phyloP scores from a whole-genome alignment of 176 grass and related monocot species.

The Typha latifolia region DNA sequence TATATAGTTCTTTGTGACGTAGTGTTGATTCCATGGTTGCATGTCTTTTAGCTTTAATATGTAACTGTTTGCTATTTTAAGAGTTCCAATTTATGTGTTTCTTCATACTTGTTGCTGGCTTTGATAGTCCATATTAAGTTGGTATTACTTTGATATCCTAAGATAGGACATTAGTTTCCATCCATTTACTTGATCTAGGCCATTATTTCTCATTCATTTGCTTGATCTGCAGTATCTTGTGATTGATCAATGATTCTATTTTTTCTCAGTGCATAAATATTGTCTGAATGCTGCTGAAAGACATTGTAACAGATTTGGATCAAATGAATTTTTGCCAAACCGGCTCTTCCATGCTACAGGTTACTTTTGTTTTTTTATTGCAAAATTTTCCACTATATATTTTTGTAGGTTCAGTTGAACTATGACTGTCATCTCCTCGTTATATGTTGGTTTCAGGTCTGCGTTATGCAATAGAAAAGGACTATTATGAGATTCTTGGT shows the following conservation, averaged over 20 bases:
- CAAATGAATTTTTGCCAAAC: constrained; percentile 27
- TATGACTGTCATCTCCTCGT: neutral
- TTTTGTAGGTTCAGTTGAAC: neutral
- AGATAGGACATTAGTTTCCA: neutral
- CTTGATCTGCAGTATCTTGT: constrained; percentile 13
- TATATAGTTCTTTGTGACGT: too few relatives aligned
- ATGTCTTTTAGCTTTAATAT: neutral
- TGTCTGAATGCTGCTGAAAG: constrained; percentile 27
- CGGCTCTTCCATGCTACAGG: constrained; percentile 82
- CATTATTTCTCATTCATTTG: constrained; percentile 18
- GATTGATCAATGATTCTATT: neutral
- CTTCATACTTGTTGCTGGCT: constrained; percentile 4
- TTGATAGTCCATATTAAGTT: neutral
- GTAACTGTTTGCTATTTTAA: constrained; percentile 14
- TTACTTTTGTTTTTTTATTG: constrained; percentile 27
- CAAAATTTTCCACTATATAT: constrained; percentile 16
- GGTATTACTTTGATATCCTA: neutral
- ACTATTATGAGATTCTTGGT: constrained; percentile 85
- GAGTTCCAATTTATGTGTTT: neutral
- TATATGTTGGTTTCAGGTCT: constrained; percentile 28
- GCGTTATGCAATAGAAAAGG: constrained; percentile 35
- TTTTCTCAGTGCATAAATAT: constrained; percentile 35
- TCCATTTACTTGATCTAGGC: neutral
- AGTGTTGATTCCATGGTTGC: too few relatives aligned
- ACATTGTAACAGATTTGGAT: constrained; percentile 18